phyloP scores from a whole-genome alignment of 2,329 filamentous ascomycete species.

The Trichoderma arundinaceum region DNA sequence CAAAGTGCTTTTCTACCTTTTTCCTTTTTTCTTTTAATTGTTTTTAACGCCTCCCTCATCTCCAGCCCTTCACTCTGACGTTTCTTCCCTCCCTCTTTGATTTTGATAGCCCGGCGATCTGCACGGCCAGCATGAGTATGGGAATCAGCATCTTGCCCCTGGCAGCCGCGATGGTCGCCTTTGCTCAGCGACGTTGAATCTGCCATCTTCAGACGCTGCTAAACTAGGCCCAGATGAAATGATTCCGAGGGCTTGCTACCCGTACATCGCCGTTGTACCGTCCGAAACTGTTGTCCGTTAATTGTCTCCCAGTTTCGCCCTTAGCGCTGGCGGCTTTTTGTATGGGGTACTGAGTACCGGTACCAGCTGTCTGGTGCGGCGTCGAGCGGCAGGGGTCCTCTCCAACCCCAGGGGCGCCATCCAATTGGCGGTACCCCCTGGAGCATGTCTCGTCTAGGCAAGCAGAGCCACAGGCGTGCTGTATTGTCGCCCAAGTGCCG shows the following conservation, averaged over 20 bases:
- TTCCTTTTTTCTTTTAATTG: too few species aligned
- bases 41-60: too few species aligned
- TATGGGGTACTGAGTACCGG: slow-evolving; percentile 23
- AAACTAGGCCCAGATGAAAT: neutral
- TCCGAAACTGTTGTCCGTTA: slow-evolving; percentile 18
- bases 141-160: too few species aligned
- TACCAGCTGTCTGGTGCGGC: slow-evolving; percentile 31
- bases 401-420: slow-evolving; percentile 28
- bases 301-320: neutral
- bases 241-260: neutral
- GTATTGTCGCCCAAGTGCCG: slow-evolving; percentile 29
- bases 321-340: slow-evolving; percentile 13
- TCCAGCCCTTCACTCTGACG: too few species aligned
- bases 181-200: too few species aligned
- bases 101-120: too few species aligned
- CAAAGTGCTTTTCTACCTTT: neutral
- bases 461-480: slow-evolving; percentile 24
- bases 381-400: slow-evolving; percentile 25
- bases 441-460: slow-evolving; percentile 32
- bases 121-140: too few species aligned
- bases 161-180: too few species aligned
- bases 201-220: too few species aligned
- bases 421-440: slow-evolving; percentile 31
- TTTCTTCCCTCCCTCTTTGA: too few species aligned
- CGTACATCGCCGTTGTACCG: neutral